Conservation (phyloP, 1,284 basidiomycete species). For the Hemileccinum hortonii region DNA sequence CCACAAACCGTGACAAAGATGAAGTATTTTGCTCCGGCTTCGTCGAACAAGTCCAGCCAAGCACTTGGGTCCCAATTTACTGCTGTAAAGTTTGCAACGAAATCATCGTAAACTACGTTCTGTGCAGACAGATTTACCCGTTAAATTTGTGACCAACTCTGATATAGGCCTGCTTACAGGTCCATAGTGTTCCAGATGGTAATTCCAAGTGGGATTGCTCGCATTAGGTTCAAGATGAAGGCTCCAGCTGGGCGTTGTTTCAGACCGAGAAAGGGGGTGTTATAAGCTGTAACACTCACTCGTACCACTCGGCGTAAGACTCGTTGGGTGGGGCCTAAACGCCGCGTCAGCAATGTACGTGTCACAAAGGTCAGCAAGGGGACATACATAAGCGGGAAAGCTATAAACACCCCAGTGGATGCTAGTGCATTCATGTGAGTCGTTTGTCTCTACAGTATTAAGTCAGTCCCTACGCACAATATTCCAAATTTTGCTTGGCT, state of each 20-base stretch:
- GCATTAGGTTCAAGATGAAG: slow-evolving; percentile 28
- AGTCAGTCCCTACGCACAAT: slow-evolving; percentile 42
- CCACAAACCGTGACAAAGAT: slow-evolving; percentile 51
- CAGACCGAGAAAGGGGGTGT: not conserved
- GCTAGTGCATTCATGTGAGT: slow-evolving; percentile 24
- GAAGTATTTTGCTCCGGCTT: slow-evolving; percentile 62
- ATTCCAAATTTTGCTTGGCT: slow-evolving; percentile 56
- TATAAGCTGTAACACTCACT: slow-evolving; percentile 31
- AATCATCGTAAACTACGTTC: slow-evolving; percentile 56
- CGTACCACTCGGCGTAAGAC: slow-evolving; percentile 58
- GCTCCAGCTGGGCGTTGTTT: slow-evolving; percentile 35
- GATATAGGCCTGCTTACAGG: slow-evolving; percentile 29
- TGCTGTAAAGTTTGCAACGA: slow-evolving; percentile 54
- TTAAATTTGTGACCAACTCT: not conserved
- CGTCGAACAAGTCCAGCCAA: slow-evolving; percentile 55
- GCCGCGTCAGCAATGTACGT: not conserved
- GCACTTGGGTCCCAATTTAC: slow-evolving; percentile 50
- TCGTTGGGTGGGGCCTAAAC: slow-evolving; percentile 34
- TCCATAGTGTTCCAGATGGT: slow-evolving; percentile 53
- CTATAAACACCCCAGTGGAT: slow-evolving; percentile 62
- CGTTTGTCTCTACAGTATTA: not conserved
- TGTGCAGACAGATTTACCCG: slow-evolving; percentile 12
- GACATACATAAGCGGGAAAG: slow-evolving; percentile 47
- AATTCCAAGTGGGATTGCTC: slow-evolving; percentile 43
- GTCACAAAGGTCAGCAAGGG: not conserved